These are phyloP conservation scores for Croton laevigatus DNA, from an alignment of 441 rosid species.

Conservation along the genomic window DNA sequence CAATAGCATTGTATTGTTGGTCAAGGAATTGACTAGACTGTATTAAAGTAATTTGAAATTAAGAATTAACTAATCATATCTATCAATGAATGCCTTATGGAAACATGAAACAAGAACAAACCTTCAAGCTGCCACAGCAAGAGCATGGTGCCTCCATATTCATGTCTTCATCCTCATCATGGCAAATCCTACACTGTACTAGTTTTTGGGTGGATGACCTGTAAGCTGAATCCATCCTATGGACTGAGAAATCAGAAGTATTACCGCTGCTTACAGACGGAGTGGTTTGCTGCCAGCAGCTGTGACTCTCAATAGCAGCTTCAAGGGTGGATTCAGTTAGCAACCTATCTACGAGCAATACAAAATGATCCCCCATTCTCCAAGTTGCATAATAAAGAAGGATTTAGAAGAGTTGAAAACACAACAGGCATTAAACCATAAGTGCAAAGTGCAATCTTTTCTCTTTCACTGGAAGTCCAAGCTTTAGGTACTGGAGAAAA, in stretches of 20 bases:
- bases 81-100: not conserved
- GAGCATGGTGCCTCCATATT: slow-evolving; percentile 83
- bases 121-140: slow-evolving; percentile 88
- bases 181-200: slow-evolving; percentile 81
- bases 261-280: slow-evolving; percentile 25
- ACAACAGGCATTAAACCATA: slow-evolving; percentile 8
- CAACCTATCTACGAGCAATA: slow-evolving; percentile 55
- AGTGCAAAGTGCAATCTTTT: not conserved
- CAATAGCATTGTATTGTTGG: not conserved
- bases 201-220: slow-evolving; percentile 35
- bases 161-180: slow-evolving; percentile 68
- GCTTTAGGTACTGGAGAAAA: not conserved
- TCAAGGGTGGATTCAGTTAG: slow-evolving; percentile 47
- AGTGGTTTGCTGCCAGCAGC: slow-evolving; percentile 18
- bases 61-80: not conserved
- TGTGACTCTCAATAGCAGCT: slow-evolving; percentile 37
- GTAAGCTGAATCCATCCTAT: slow-evolving; percentile 28
- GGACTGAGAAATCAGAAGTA: slow-evolving; percentile 26
- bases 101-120: slow-evolving; percentile 15
- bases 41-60: not conserved
- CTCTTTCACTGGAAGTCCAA: not conserved
- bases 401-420: slow-evolving; percentile 9
- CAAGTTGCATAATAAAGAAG: slow-evolving; percentile 21
- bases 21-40: not conserved
- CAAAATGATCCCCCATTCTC: slow-evolving; percentile 72